Percentiles rank a stretch among this genome's conserved stretches.
Evolutionary conservation across 495 filamentous ascomycete genomes (phyloP).

Genomic region (Aspergillus panamensis): DNA sequence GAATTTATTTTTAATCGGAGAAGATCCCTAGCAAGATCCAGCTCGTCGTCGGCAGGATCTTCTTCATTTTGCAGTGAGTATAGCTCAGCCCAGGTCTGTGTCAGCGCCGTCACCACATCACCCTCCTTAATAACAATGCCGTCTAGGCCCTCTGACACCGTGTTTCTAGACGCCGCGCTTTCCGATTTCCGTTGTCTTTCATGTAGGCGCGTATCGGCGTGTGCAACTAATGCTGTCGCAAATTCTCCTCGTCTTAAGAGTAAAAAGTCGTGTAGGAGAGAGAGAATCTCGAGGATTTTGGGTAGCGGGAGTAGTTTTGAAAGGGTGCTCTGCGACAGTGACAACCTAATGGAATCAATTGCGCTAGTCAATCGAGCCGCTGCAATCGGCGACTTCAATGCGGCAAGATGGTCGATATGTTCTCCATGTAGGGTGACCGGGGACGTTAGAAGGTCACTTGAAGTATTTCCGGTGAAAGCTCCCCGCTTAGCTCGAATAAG

Average conservation of each 20-base stretch:
- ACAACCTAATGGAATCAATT: slow-evolving; percentile 72
- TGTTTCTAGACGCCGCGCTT: slow-evolving; percentile 19
- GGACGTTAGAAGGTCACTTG: slow-evolving; percentile 44
- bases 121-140: slow-evolving; percentile 77
- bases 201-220: slow-evolving; percentile 74
- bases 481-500: slow-evolving; percentile 60
- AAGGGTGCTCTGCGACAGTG: slow-evolving; percentile 74
- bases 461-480: slow-evolving; percentile 28
- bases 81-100: slow-evolving; percentile 72
- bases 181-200: slow-evolving; percentile 40
- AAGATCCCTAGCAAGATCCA: slow-evolving; percentile 77
- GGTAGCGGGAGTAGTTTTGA: slow-evolving; percentile 73
- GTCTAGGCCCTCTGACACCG: slow-evolving; percentile 35
- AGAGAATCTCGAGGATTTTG: slow-evolving; percentile 71
- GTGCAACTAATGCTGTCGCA: slow-evolving; percentile 74
- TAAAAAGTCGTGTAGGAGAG: slow-evolving; percentile 79
- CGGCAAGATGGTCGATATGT: slow-evolving; percentile 71
- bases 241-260: slow-evolving; percentile 88
- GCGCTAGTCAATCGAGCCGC: slow-evolving; percentile 63
- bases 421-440: slow-evolving; percentile 63
- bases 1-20: slow-evolving; percentile 60
- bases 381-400: slow-evolving; percentile 68
- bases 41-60: slow-evolving; percentile 66
- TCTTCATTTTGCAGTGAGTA: slow-evolving; percentile 68
- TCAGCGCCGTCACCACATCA: slow-evolving; percentile 71